Evolutionary conservation across 306 rosid species (phyloP), one percentile per base, ranked within the genome.

Genomic region (Citrullus colocynthis): DNA sequence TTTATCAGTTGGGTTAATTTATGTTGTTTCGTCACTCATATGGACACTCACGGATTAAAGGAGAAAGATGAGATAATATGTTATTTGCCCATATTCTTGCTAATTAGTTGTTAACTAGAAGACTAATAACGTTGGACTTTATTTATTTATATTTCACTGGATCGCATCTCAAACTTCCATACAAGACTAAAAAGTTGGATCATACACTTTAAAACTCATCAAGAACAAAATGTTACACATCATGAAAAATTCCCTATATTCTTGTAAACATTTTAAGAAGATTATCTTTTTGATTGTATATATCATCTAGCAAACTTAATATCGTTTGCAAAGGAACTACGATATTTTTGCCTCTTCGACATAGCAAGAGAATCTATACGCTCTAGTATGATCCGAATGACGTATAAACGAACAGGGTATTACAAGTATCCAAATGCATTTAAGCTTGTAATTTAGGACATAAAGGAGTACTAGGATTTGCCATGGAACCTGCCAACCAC

Each of bases 381-480:
- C 48, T 69, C 24, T 8, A 6, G 20, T 69, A 44, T 44, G 36
- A 18, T 20, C 20, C 36, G 5, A 30, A 69, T n/a, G 8, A 11
- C n/a, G 10, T 69, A 10, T 4, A 5, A 59, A 3, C 3, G 14
- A 2, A 58, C 3, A 58, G 20, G 21, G 15, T 54, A 16, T 13
- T 13, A 54, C 20, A 57, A 7, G 13, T 58, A 10, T 14, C 34
- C 20, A 5, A 15, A 48, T 48, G 21, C 14, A 28, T 49, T 92
- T 89, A 95, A 77, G 81, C 81, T 85, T 85, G 88, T 80, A 95
- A 80, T 83, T 95, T 92, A 18, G 86, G 96, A 81, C 99, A 92
- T 54, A 85, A 78, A 61, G 74, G 54, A 15, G 92, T 67, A 71
- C 71, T 88, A 76, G 91, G 86, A 78, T 79, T 89, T 42, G 96